Base-by-base conservation (phyloP, 805 yeast species). In the Pichia ethanolica region DNA sequence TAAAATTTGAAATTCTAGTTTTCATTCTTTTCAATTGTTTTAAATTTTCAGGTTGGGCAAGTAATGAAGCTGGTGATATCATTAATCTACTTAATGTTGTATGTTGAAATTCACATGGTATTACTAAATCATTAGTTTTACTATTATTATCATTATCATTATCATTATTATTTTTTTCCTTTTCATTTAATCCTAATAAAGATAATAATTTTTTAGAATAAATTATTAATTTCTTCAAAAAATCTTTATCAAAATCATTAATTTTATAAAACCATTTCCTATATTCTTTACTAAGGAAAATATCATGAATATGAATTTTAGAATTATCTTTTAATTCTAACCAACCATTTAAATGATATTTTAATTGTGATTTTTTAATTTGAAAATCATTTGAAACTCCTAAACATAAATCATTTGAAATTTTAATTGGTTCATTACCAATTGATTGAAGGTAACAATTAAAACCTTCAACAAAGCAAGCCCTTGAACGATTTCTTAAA, bases 381-480 rank as follows among this genome's bases (percentile, higher is more conserved):
- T 25, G 32, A n/a, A 27, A 45, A 5, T 27, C 35, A 30, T 51
- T 47, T 3, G 51, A 39, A 26, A 51, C 54, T n/a, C 53, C 54
- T 5, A 51, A 25, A 44, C 51, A 51, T n/a, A 51, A n/a, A 47
- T 53, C 49, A 3, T 50, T 49, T 13, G 13, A 37, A 4, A 39
- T 42, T 6, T 45, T 38, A 13, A 53, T 40, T 8, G 49, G 47
- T 9, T 42, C 35, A 28, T 14, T 48, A 5, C 60, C 62, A 46
- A 71, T 68, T 78, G 79, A 77, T 56, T 70, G 70, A 55, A 75
- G 62, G 58, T 70, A 85, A 50, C 86, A 76, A 51, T 77, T 74
- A 50, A 85, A 64, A 53, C 83, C 88, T 48, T 75, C 79, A 42
- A 69, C 68, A 65, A 85, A 86, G 56, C 80, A 79, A 51, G 74